Base-by-base conservation (phyloP, 2,329 filamentous ascomycete species). In the Pseudogymnoascus sp. region DNA sequence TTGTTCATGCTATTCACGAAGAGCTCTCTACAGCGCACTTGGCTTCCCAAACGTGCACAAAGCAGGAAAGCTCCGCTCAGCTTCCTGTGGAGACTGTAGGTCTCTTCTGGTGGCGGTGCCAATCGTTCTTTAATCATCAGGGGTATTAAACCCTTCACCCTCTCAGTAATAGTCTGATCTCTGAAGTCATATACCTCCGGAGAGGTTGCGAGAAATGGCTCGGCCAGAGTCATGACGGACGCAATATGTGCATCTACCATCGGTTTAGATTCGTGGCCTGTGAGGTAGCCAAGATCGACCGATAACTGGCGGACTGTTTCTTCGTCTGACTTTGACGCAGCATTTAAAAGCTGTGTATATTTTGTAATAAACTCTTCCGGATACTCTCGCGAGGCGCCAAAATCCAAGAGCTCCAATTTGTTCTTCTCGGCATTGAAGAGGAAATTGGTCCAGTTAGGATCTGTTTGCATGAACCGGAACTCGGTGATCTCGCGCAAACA, bases 371-470 rank as follows among this genome's bases (percentile, higher is more conserved):
- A 99, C 13, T 83, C 78, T 40, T 85, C 82, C 0, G 93, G 91
- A 73, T 88, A 99, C 68, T 92, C 93, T 70, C 95, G 83, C 19
- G 89, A 92, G 37, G 95, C 95, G 64, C 95, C 95, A 75, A 99
- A 99, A 76, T 99, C 96, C 61, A 99, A 86, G 0, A 99, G 84
- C 75, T 96, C 93, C 13, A 99, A 87, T 72, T 86, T 89, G 70
- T 86, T 79, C 3, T 82, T 85, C 19, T 79, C 70, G 1, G 86
- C 79, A 70, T 97, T 95, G 80, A 91, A 99, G 19, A 97, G 82
- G 75, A 99, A 99, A 76, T 99, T 99, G 35, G 93, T 97, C 95
- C 95, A 99, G 80, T 99, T 99, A 42, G 95, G 95, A 73, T 99
- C 95, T 4, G 95, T 99, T 78, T 99, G 95, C 95, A 99, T 99